Evolutionary conservation across 2,329 filamentous ascomycete species (phyloP).

Genomic region (Alternaria hordeiaustralica): DNA sequence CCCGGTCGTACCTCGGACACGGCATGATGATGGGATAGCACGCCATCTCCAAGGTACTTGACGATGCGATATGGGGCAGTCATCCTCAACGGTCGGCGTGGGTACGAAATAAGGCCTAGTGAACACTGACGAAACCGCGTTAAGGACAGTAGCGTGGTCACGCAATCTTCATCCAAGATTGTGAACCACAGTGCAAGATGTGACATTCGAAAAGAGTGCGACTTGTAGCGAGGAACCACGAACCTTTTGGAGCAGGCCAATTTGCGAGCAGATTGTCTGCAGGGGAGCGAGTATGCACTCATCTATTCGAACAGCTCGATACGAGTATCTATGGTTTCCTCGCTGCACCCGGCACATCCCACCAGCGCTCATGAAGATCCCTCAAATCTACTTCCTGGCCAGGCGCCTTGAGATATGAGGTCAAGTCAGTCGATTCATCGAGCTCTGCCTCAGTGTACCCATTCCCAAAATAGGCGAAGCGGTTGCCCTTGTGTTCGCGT

Average conservation of each 20-base stretch:
- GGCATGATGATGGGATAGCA: slow-evolving; percentile 29
- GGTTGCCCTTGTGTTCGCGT: slow-evolving; percentile 54
- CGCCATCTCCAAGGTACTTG: slow-evolving; percentile 31
- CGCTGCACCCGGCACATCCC: slow-evolving; percentile 36
- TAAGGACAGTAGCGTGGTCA: background rate
- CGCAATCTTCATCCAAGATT: background rate
- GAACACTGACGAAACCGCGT: background rate
- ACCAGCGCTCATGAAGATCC: slow-evolving; percentile 73
- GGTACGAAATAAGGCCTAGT: background rate
- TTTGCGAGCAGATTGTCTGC: background rate
- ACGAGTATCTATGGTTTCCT: slow-evolving; percentile 16
- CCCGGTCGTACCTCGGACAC: background rate
- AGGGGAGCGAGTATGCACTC: background rate
- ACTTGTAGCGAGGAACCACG: background rate
- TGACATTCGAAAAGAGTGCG: no score
- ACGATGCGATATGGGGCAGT: slow-evolving; percentile 10
- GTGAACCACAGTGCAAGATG: background rate
- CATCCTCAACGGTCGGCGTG: background rate
- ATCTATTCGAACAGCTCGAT: background rate
- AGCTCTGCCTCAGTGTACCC: slow-evolving; percentile 68
- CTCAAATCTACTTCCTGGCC: slow-evolving; percentile 63
- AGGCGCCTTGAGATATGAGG: slow-evolving; percentile 65
- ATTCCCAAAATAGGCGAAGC: slow-evolving; percentile 71
- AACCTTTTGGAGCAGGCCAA: background rate
- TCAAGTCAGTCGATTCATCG: slow-evolving; percentile 65